A percentile compares a stretch with the other conserved stretches of the same genome.
Conservation (phyloP, 1,284 basidiomycete species). For the Cutaneotrichosporon mucoides region DNA sequence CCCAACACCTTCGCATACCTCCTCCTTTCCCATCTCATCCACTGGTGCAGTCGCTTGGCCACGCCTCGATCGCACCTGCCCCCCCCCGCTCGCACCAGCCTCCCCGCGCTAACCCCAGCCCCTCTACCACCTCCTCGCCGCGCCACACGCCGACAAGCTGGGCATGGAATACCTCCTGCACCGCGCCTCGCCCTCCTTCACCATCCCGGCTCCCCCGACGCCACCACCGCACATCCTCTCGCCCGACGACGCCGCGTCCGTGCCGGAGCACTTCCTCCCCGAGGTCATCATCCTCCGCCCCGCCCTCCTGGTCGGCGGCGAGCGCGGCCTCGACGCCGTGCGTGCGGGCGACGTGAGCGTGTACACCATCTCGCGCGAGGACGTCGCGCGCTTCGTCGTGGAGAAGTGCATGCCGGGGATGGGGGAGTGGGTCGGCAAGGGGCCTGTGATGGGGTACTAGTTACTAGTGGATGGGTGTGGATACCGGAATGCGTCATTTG, state of each 20-base stretch:
- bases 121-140: slow-evolving; percentile 23
- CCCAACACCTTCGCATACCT: no score
- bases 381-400: slow-evolving; percentile 24
- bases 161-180: slow-evolving; percentile 28
- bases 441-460: slow-evolving; percentile 28
- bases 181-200: slow-evolving; percentile 9
- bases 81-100: no score
- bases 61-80: no score
- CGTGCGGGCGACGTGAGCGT: slow-evolving; percentile 10
- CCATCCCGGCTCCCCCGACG: neutral
- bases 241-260: neutral
- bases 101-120: slow-evolving; percentile 10
- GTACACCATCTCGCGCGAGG: slow-evolving; percentile 21
- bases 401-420: slow-evolving; percentile 19
- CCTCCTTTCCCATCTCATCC: no score
- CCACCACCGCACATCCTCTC: slow-evolving; percentile 10
- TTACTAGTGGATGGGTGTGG: slow-evolving; percentile 13
- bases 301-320: slow-evolving; percentile 21
- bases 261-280: slow-evolving; percentile 17
- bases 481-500: neutral
- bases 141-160: slow-evolving; percentile 31
- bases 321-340: slow-evolving; percentile 5
- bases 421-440: slow-evolving; percentile 25
- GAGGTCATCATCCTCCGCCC: slow-evolving; percentile 29
- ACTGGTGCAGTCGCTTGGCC: no score